These are phyloP conservation scores for Botrytis squamosa DNA, from an alignment of 2,329 filamentous ascomycete species.

Conservation along the genomic window DNA sequence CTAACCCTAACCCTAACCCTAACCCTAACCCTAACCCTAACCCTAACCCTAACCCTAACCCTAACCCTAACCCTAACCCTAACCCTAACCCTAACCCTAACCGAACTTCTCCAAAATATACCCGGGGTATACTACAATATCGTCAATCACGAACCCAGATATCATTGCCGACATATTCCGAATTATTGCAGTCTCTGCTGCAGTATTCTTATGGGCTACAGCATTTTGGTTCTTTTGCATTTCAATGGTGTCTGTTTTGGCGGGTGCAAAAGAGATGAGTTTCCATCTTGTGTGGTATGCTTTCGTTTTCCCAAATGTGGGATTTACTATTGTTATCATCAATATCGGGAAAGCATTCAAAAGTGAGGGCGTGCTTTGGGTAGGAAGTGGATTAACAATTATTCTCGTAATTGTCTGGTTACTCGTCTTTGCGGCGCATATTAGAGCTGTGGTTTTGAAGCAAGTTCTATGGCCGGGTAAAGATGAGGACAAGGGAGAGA, in stretches of 20 bases:
- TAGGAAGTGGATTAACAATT: conserved; percentile 51
- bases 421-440: conserved; percentile 33
- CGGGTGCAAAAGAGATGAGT: conserved; percentile 45
- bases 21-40: too few species aligned
- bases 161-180: conserved; percentile 42
- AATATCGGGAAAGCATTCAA: conserved; percentile 50
- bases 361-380: conserved; percentile 48
- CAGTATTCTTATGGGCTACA: conserved; percentile 64
- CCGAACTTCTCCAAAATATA: conserved; percentile 44
- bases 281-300: conserved; percentile 65
- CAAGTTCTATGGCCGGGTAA: conserved; percentile 41
- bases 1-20: too few species aligned
- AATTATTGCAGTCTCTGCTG: conserved; percentile 43
- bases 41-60: too few species aligned
- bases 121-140: conserved; percentile 33
- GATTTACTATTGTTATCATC: conserved; percentile 57
- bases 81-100: too few species aligned
- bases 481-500: conserved; percentile 40
- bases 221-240: conserved; percentile 55
- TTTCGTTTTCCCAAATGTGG: conserved; percentile 61
- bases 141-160: conserved; percentile 42
- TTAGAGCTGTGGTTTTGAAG: conserved; percentile 36
- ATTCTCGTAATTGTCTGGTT: conserved; percentile 40
- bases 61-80: too few species aligned
- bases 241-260: conserved; percentile 40